A percentile compares a stretch with the other conserved stretches of the same genome.
Evolutionary conservation across 371 early-diverging fungal genomes (phyloP).

Genomic region (Apophysomyces elegans): DNA sequence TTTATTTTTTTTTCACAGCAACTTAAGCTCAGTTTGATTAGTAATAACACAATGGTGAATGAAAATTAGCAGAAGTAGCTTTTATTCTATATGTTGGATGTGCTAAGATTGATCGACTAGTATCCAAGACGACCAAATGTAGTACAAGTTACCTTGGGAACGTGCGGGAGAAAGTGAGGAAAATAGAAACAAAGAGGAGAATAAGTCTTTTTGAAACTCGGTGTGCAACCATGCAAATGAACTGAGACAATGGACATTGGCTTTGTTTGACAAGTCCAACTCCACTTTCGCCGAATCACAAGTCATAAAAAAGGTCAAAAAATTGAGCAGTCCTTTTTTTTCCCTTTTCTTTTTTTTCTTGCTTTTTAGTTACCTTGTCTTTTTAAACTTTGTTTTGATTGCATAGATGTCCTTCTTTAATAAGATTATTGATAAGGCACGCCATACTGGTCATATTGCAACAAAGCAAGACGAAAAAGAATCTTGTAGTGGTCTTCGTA

Average conservation of each 20-base stretch:
- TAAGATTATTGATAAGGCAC: constrained; percentile 31
- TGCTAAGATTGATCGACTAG: no score
- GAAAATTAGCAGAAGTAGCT: no score
- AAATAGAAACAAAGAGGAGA: neutral
- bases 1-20: no score
- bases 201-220: constrained; percentile 4
- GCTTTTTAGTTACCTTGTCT: constrained; percentile 4
- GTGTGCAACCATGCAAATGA: constrained; percentile 11
- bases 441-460: neutral
- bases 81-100: no score
- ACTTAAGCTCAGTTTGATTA: no score
- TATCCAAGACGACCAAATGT: no score
- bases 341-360: constrained; percentile 9
- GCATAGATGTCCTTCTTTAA: constrained; percentile 27
- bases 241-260: neutral
- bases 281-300: neutral
- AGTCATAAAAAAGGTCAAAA: neutral
- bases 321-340: constrained; percentile 18
- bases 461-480: constrained; percentile 1
- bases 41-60: no score
- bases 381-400: constrained; percentile 1
- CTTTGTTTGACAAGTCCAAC: neutral
- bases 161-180: no score
- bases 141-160: no score
- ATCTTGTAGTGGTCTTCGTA: neutral